Evolutionary conservation across 345 rosid genomes (phyloP).

Genomic region (Hibiscus syriacus): DNA sequence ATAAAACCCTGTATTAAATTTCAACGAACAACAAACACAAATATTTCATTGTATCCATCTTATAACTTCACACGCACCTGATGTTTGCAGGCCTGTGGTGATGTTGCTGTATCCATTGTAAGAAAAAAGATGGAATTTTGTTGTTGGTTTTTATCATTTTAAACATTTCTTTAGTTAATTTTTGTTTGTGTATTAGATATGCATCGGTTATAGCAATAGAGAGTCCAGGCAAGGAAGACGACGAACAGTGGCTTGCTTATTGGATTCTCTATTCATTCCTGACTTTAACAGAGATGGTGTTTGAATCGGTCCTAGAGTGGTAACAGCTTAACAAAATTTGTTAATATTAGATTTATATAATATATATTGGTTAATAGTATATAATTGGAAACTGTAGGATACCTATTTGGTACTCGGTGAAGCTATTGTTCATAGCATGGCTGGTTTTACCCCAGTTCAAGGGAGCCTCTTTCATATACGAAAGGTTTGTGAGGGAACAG

Average conservation of each 20-base stretch:
- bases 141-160: no score
- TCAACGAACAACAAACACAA: background rate
- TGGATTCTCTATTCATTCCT: conserved; percentile 87
- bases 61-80: conserved; percentile 2
- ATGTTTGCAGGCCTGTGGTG: conserved; percentile 46
- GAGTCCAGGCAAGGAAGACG: conserved; percentile 54
- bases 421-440: conserved; percentile 57
- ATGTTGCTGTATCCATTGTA: conserved; percentile 80
- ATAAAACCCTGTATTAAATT: background rate
- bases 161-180: background rate
- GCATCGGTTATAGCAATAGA: conserved; percentile 77
- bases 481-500: conserved; percentile 45
- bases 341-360: no score
- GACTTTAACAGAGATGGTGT: no score
- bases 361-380: background rate
- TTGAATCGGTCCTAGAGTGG: conserved; percentile 65
- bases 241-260: conserved; percentile 92
- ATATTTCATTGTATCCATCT: background rate
- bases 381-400: conserved; percentile 33
- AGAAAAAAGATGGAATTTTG: conserved; percentile 7
- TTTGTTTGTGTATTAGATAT: conserved; percentile 28
- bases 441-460: conserved; percentile 64
- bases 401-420: conserved; percentile 72
- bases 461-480: conserved; percentile 78
- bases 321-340: no score